These are phyloP conservation scores for Musa troglodytarum DNA, from an alignment of 176 grass and related monocot species.

Conservation along the genomic window DNA sequence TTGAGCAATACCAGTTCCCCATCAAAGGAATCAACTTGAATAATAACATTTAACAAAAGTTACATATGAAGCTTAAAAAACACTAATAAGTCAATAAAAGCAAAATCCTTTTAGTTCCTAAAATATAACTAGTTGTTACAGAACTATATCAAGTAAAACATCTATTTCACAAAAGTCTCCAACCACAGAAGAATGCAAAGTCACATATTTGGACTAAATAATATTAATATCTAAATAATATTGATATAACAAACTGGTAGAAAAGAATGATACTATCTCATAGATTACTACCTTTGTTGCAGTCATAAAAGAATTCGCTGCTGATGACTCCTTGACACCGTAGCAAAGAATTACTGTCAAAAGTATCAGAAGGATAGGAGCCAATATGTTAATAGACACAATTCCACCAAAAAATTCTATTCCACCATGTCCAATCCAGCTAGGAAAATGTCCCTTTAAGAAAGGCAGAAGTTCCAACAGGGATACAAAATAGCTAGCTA, in stretches of 20 bases:
- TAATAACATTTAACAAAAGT: not conserved
- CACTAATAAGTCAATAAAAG: not conserved
- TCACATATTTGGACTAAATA: no score
- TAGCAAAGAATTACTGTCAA: constrained; percentile 68
- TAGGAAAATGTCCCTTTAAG: constrained; percentile 65
- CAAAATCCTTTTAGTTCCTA: not conserved
- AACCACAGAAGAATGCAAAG: not conserved
- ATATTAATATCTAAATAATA: no score
- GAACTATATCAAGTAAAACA: not conserved
- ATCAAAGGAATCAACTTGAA: not conserved
- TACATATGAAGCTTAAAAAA: not conserved
- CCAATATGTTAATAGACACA: constrained; percentile 80
- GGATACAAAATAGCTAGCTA: constrained; percentile 78
- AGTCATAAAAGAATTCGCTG: constrained; percentile 84
- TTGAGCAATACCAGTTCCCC: not conserved
- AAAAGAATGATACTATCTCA: not conserved
- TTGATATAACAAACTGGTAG: no score
- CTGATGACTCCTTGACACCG: constrained; percentile 83
- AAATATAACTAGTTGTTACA: not conserved
- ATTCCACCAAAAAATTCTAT: constrained; percentile 75
- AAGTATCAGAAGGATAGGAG: constrained; percentile 62
- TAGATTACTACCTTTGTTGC: constrained; percentile 56
- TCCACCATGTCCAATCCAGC: constrained; percentile 75
- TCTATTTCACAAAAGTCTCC: not conserved
- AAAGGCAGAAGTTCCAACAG: constrained; percentile 80